Conservation (phyloP, 371 early-diverging fungal species). For the Lichtheimia corymbifera region DNA sequence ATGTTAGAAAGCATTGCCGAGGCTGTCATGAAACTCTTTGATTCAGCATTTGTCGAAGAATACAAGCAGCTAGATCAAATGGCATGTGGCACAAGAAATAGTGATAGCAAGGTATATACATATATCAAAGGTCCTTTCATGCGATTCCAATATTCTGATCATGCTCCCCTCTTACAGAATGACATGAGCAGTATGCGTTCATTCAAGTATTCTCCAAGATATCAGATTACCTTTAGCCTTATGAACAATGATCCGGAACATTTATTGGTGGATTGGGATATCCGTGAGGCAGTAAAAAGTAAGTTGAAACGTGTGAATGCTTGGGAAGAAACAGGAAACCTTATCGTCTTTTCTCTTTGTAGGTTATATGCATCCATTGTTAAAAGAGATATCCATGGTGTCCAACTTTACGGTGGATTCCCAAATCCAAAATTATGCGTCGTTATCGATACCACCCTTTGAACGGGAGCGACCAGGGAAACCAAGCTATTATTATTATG, state of each 20-base stretch:
- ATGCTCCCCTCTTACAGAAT: constrained; percentile 24
- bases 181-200: constrained; percentile 67
- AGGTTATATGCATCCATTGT: constrained; percentile 53
- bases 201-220: constrained; percentile 74
- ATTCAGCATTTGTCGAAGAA: constrained; percentile 12
- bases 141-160: background rate
- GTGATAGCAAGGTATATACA: constrained; percentile 16
- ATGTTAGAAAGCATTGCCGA: constrained; percentile 13
- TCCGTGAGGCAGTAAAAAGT: constrained; percentile 66
- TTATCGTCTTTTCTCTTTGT: background rate
- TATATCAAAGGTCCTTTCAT: too few relatives aligned
- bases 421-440: constrained; percentile 77
- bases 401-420: constrained; percentile 62
- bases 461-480: constrained; percentile 33
- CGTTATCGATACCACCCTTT: constrained; percentile 66
- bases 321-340: background rate
- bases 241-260: constrained; percentile 75
- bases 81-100: constrained; percentile 9
- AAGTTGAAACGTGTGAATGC: constrained; percentile 1
- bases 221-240: constrained; percentile 78
- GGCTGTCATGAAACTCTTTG: constrained; percentile 3
- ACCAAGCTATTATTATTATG: constrained; percentile 49
- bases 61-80: constrained; percentile 13
- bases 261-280: constrained; percentile 71
- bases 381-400: constrained; percentile 49